Evolutionary conservation across 129 eudicot species (phyloP).

Genomic region (Helianthus annuus): DNA sequence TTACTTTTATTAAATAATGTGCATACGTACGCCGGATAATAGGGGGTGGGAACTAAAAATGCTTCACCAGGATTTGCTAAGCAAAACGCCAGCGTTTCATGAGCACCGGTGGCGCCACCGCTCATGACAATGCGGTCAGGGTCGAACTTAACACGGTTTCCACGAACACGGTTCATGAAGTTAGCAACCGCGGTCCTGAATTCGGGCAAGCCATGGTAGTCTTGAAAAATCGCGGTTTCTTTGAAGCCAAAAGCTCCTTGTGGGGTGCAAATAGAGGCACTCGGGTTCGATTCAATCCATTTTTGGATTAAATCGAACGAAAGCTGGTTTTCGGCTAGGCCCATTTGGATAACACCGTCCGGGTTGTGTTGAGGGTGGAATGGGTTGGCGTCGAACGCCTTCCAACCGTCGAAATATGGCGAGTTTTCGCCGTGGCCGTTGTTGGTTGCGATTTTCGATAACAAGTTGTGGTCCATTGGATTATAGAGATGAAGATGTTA

Average conservation of each 20-base stretch:
- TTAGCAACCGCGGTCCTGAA: conserved; percentile 52
- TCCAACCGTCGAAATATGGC: conserved; percentile 70
- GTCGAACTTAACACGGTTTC: conserved; percentile 48
- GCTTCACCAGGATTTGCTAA: conserved; percentile 65
- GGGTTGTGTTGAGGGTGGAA: conserved; percentile 44
- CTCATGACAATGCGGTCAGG: conserved; percentile 56
- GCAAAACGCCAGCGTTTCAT: conserved; percentile 51
- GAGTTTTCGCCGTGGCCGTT: conserved; percentile 70
- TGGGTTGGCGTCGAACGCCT: conserved; percentile 57
- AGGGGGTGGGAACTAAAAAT: conserved; percentile 58
- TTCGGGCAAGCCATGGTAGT: conserved; percentile 58
- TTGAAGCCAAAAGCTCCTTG: conserved; percentile 39
- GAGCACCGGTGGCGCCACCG: conserved; percentile 74
- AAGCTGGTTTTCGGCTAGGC: conserved; percentile 66
- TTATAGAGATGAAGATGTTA: background rate
- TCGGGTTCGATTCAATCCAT: conserved; percentile 41
- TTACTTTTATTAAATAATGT: background rate
- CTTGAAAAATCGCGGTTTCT: conserved; percentile 53
- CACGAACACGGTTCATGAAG: conserved; percentile 59
- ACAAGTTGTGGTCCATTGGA: conserved; percentile 15
- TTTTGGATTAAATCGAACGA: conserved; percentile 45
- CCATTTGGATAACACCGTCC: conserved; percentile 65
- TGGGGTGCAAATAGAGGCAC: conserved; percentile 48
- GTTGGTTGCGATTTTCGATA: conserved; percentile 52
- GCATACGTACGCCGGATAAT: conserved; percentile 53